These are phyloP conservation scores for Nothophytophthora sp. DNA, from an alignment of 352 stramenopile species.

Conservation along the genomic window DNA sequence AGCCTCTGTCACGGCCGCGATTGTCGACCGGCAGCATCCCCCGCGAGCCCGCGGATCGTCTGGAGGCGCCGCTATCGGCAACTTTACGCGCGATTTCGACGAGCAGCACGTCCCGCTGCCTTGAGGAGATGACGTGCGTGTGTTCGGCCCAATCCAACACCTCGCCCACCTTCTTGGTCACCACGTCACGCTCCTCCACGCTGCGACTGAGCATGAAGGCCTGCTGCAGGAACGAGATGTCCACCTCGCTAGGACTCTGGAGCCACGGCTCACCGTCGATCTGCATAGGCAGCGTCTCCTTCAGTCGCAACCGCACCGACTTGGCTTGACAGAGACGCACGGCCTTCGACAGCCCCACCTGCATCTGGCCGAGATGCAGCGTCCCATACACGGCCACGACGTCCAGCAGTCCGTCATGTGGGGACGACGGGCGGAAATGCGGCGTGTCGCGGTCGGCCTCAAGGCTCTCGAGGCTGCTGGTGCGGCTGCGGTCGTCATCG, in stretches of 20 bases:
- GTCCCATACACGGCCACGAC: conserved; percentile 93
- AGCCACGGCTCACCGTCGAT: conserved; percentile 96
- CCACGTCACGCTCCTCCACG: conserved; percentile 72
- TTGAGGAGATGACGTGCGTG: conserved; percentile 66
- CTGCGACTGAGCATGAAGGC: conserved; percentile 85
- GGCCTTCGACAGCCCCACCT: conserved; percentile 84
- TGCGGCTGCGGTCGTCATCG: conserved; percentile 21
- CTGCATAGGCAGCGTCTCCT: conserved; percentile 83
- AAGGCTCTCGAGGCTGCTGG: conserved; percentile 25
- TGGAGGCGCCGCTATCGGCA: conserved; percentile 34
- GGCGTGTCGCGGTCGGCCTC: conserved; percentile 4
- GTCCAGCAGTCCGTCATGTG: conserved; percentile 92
- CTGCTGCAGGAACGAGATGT: conserved; percentile 84
- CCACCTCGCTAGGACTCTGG: conserved; percentile 80
- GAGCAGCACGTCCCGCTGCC: conserved; percentile 71
- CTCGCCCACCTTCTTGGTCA: conserved; percentile 79
- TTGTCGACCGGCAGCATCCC: conserved; percentile 16
- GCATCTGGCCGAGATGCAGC: conserved; percentile 95
- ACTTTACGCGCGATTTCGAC: conserved; percentile 74
- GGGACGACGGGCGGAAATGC: conserved; percentile 59
- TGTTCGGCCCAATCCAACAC: conserved; percentile 86
- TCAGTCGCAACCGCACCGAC: conserved; percentile 52
- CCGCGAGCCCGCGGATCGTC: conserved; percentile 15
- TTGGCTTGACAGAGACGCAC: conserved; percentile 79
- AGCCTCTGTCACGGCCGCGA: conserved; percentile 14